Evolutionary conservation across 2,329 filamentous ascomycete genomes (phyloP).

Genomic region (Tympanopsis confertula): DNA sequence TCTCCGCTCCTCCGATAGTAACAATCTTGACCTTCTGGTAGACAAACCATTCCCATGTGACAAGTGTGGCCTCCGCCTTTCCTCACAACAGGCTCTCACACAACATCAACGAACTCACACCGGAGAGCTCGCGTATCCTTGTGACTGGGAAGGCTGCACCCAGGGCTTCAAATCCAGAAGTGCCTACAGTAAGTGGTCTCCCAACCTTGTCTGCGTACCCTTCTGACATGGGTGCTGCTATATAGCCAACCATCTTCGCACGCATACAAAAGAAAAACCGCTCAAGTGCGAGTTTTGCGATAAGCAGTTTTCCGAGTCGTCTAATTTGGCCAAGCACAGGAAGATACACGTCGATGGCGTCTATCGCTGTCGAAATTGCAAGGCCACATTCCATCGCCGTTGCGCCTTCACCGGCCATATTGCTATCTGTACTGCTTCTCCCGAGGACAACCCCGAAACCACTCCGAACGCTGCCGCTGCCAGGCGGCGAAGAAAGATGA

Average conservation of each 20-base stretch:
- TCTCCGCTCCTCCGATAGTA: background rate
- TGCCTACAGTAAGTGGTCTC: conserved; percentile 41
- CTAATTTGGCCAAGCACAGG: conserved; percentile 54
- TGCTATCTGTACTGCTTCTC: background rate
- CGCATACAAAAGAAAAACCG: conserved; percentile 55
- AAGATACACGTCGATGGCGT: conserved; percentile 46
- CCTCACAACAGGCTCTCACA: conserved; percentile 54
- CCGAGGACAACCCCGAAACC: no score
- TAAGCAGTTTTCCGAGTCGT: conserved; percentile 51
- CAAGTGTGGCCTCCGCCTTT: conserved; percentile 45
- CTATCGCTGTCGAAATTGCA: conserved; percentile 38
- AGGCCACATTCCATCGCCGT: conserved; percentile 43
- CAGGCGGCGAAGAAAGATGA: no score
- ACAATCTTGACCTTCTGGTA: conserved; percentile 15
- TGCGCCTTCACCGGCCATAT: conserved; percentile 49
- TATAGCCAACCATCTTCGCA: conserved; percentile 54
- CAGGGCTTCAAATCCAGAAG: conserved; percentile 58
- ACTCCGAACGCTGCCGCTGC: no score
- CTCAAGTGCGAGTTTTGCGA: conserved; percentile 44
- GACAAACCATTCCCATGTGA: conserved; percentile 47
- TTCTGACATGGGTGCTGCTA: conserved; percentile 2
- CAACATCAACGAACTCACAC: conserved; percentile 60
- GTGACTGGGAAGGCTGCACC: conserved; percentile 32
- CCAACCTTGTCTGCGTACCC: background rate
- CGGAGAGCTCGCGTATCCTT: conserved; percentile 51